A percentile compares a stretch with the other conserved stretches of the same genome.
phyloP scores from a whole-genome alignment of 2,329 filamentous ascomycete species.

The Colletotrichum caudatum region DNA sequence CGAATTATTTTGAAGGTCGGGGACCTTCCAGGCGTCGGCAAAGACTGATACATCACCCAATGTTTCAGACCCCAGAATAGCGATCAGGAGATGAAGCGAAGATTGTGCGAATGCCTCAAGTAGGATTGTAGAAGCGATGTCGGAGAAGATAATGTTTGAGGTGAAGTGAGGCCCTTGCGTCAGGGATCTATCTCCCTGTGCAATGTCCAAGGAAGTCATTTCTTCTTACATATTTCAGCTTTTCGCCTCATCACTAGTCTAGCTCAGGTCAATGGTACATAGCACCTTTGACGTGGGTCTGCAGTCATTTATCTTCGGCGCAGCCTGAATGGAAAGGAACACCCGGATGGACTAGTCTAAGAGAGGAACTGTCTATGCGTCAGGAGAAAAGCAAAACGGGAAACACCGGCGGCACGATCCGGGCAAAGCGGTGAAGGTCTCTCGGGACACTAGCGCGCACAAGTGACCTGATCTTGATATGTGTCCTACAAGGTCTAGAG shows the following conservation, averaged over 20 bases:
- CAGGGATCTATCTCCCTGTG: background rate
- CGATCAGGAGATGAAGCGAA: background rate
- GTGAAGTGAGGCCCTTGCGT: background rate
- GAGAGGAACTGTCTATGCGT: background rate
- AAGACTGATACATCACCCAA: background rate
- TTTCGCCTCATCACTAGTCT: background rate
- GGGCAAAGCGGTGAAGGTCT: background rate
- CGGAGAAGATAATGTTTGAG: background rate
- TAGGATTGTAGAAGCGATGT: background rate
- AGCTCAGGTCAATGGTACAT: background rate
- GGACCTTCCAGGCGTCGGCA: background rate
- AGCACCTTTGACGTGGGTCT: background rate
- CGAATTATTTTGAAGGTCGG: background rate
- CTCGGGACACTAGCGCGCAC: too few species aligned
- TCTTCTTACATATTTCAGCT: background rate
- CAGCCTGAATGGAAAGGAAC: background rate
- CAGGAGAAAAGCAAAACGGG: background rate
- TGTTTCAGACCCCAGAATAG: background rate
- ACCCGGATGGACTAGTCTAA: background rate
- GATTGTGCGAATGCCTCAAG: background rate
- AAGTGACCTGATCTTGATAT: slow-evolving; percentile 11
- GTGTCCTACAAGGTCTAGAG: background rate
- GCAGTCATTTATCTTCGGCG: background rate
- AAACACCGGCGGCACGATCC: background rate
- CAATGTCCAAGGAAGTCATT: background rate